Base-by-base conservation (phyloP, 1,284 basidiomycete species). In the Mycena sp. region DNA sequence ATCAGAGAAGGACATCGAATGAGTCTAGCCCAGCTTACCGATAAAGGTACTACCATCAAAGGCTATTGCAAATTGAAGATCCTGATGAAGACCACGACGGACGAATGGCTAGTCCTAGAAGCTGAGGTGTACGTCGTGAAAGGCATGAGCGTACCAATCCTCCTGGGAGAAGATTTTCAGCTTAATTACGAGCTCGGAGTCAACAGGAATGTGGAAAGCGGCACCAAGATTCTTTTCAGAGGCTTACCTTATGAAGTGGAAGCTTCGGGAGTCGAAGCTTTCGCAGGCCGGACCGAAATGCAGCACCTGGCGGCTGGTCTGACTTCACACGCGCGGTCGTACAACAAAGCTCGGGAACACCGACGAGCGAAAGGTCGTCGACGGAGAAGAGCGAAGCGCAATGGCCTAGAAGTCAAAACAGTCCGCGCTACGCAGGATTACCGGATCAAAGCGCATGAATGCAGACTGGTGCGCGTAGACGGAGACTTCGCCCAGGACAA, bases 121-220 rank as follows among this genome's bases (percentile, higher is more conserved):
- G 44, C 46, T 0, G 61, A 62, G n/a, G 61, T 46, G 0, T 62
- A 62, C 7, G 61, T 50, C 0, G 61, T 62, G 30, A 62, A 48
- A 25, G 44, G 44, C 0, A 62, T 62, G 60, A 62, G 44, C 25
- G 60, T 62, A 0, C 60, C 60, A 0, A 34, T 62, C 4, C 41
- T 62, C 0, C 60, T 62, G 0, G 60, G 60, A 2, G 60, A 62
- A 9, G 60, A 62, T 9, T 62, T 62, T 25, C 60, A 62, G 10
- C 8, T 34, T 8, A 62, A 62, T 25, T 62, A 62, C 25, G 60
- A 62, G 11, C 14, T 62, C 25, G 60, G 41, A 18, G 60, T 62
- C 10, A 20, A 14, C 16, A 13, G 44, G 0, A 62, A 62, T 13
- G 14, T 62, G 1, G 60, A 62, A 16, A 6, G 0, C 0, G 61